Evolutionary conservation across 2,329 filamentous ascomycete genomes (phyloP).

Genomic region (Penicillium sp.): DNA sequence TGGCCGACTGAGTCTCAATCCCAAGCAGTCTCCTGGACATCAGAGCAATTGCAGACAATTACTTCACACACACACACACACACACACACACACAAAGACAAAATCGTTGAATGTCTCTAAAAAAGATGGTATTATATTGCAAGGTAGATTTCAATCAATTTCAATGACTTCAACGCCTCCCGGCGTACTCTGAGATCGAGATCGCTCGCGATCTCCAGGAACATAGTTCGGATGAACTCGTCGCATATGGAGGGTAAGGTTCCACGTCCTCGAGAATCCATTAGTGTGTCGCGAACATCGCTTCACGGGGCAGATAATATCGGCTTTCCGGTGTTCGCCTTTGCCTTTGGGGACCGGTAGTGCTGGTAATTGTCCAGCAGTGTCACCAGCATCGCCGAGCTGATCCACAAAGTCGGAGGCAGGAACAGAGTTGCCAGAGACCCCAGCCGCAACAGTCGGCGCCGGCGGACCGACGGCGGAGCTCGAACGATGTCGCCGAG

Average conservation of each 20-base stretch:
- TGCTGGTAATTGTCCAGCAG: neutral
- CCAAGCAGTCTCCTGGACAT: too few species aligned
- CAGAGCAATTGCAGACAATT: too few species aligned
- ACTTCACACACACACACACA: too few species aligned
- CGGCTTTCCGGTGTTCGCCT: constrained; percentile 23
- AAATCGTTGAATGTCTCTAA: neutral
- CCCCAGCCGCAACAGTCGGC: neutral
- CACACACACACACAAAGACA: neutral
- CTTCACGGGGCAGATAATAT: constrained; percentile 28
- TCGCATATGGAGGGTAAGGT: constrained; percentile 33
- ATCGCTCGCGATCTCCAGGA: constrained; percentile 1
- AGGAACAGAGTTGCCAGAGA: neutral
- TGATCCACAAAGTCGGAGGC: neutral
- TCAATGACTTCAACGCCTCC: constrained; percentile 1
- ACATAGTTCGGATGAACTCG: constrained; percentile 25
- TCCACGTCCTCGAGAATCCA: constrained; percentile 35
- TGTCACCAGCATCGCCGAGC: neutral
- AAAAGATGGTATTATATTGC: neutral
- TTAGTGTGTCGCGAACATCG: constrained; percentile 24
- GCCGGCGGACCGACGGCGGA: neutral
- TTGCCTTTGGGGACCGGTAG: constrained; percentile 15
- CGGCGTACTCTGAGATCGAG: neutral
- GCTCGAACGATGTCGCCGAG: neutral
- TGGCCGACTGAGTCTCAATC: too few species aligned
- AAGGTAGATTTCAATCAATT: constrained; percentile 7